These are phyloP conservation scores for Ophiosphaerella herpotricha DNA, from an alignment of 2,329 filamentous ascomycete genomes.

Conservation along the genomic window DNA sequence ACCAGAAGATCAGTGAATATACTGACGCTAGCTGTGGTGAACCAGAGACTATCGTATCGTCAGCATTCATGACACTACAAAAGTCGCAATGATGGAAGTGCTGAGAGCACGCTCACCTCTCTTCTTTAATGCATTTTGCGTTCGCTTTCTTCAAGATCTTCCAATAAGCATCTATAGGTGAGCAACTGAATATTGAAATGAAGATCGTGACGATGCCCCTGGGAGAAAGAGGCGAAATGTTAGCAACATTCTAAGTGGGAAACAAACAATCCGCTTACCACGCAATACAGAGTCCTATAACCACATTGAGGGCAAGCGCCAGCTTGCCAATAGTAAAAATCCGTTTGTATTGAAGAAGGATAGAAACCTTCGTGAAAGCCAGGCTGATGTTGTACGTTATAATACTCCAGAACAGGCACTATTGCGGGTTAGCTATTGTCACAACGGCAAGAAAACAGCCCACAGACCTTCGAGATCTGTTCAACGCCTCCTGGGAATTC, in stretches of 20 bases:
- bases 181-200: conserved; percentile 23
- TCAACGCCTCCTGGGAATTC: conserved; percentile 12
- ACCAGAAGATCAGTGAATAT: conserved; percentile 32
- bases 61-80: not conserved
- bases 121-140: conserved; percentile 19
- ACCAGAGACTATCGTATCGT: conserved; percentile 19
- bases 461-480: conserved; percentile 20
- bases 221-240: not conserved
- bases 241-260: not conserved
- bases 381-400: conserved; percentile 28
- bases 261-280: conserved; percentile 2
- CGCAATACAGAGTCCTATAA: conserved; percentile 22
- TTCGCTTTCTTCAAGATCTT: conserved; percentile 16
- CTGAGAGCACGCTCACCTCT: conserved; percentile 13
- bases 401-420: conserved; percentile 31
- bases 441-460: too few species aligned
- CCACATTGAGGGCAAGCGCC: conserved; percentile 28
- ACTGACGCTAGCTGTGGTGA: conserved; percentile 26
- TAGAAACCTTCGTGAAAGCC: conserved; percentile 32
- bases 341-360: conserved; percentile 33
- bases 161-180: conserved; percentile 30
- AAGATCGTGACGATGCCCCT: conserved; percentile 14
- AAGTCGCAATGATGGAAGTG: not conserved
- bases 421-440: not conserved
- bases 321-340: conserved; percentile 30